These are phyloP conservation scores for Luvunga scandens DNA, from an alignment of 345 rosid species.

Conservation along the genomic window DNA sequence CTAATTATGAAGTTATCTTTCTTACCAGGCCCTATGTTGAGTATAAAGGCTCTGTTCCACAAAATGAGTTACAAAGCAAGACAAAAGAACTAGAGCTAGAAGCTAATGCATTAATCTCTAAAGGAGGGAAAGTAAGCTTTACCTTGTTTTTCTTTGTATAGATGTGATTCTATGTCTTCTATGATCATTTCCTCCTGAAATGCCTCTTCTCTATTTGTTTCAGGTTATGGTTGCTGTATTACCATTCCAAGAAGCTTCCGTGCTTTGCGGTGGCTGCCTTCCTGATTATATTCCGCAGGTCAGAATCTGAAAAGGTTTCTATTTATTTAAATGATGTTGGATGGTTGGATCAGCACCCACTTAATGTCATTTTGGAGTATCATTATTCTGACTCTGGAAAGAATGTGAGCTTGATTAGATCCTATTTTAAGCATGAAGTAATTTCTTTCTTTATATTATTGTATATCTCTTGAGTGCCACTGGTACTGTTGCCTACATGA, in stretches of 20 bases:
- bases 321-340: background rate
- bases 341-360: background rate
- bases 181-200: slow-evolving; percentile 1
- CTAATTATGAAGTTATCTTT: background rate
- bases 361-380: background rate
- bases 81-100: slow-evolving; percentile 61
- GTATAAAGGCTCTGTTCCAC: slow-evolving; percentile 64
- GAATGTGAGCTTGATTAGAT: background rate
- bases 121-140: slow-evolving; percentile 59
- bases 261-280: slow-evolving; percentile 72
- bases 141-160: background rate
- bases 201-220: background rate
- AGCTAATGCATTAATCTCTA: slow-evolving; percentile 59
- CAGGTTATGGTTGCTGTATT: slow-evolving; percentile 59
- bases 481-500: background rate
- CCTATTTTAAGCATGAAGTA: background rate
- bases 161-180: background rate
- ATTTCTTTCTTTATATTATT: background rate
- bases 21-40: slow-evolving; percentile 76
- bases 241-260: slow-evolving; percentile 66
- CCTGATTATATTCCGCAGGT: slow-evolving; percentile 83
- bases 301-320: slow-evolving; percentile 8
- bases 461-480: background rate
- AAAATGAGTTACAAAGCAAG: slow-evolving; percentile 50
- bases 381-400: background rate